These are phyloP conservation scores for Pseudohalonectria lignicola DNA, from an alignment of 2,329 filamentous ascomycete species.

Conservation along the genomic window DNA sequence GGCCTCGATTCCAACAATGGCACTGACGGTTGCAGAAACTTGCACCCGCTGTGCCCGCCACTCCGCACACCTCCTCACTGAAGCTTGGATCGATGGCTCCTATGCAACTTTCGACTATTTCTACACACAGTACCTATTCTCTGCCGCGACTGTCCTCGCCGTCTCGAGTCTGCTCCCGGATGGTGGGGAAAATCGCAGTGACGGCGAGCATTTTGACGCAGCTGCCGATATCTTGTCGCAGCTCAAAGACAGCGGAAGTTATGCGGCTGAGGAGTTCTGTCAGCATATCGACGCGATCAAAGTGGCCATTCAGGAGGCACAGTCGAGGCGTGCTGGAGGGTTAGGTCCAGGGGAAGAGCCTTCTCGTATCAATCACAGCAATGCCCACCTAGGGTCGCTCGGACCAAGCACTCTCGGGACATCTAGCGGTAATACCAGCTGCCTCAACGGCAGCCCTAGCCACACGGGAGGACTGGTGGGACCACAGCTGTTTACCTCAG, in stretches of 20 bases:
- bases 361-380: no score
- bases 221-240: slow-evolving; percentile 1
- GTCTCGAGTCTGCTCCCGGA: slow-evolving; percentile 1
- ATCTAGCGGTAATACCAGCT: no score
- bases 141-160: slow-evolving; percentile 1
- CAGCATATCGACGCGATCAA: slow-evolving; percentile 2
- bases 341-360: no score
- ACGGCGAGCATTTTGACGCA: slow-evolving; percentile 2
- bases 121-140: slow-evolving; percentile 2
- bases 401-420: no score
- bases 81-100: slow-evolving; percentile 2
- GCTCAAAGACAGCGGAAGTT: slow-evolving; percentile 1
- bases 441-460: no score
- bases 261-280: slow-evolving; percentile 1
- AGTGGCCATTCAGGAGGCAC: not conserved
- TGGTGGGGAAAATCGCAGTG: not conserved
- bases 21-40: slow-evolving; percentile 18
- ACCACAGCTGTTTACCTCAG: not conserved
- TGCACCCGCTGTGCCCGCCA: slow-evolving; percentile 18
- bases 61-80: slow-evolving; percentile 1
- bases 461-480: no score
- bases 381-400: no score
- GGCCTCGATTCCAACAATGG: slow-evolving; percentile 15
- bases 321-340: not conserved
- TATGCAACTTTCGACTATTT: slow-evolving; percentile 2